Conservation (phyloP, 2,329 filamentous ascomycete species). For the Alternaria angustiovoidea region DNA sequence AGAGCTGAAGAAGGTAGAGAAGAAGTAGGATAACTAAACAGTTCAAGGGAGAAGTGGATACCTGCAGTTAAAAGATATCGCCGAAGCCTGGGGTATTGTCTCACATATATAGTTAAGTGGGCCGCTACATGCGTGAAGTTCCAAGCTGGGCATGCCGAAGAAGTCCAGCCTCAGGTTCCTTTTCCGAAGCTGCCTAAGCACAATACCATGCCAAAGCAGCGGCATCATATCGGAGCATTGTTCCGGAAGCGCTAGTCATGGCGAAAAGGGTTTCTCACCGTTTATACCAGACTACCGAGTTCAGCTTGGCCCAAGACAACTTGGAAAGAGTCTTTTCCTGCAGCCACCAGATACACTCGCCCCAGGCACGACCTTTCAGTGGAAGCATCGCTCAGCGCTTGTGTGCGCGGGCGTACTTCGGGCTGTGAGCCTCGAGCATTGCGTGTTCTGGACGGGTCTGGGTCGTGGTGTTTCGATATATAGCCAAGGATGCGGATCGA, state of each 20-base stretch:
- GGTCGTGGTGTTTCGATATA: neutral
- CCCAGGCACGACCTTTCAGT: neutral
- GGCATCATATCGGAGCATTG: neutral
- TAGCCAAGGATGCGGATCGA: slow-evolving; percentile 7
- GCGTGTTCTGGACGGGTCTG: slow-evolving; percentile 2
- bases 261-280: neutral
- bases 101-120: slow-evolving; percentile 5
- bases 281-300: neutral
- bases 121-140: neutral
- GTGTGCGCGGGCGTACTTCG: neutral
- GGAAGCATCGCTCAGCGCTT: neutral
- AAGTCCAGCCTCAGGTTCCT: neutral
- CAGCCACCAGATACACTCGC: slow-evolving; percentile 3
- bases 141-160: neutral
- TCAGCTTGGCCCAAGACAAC: neutral
- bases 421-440: neutral
- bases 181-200: neutral
- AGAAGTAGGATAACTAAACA: neutral
- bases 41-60: neutral
- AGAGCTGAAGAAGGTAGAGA: neutral
- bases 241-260: neutral
- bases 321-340: neutral
- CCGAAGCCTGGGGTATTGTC: neutral
- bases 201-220: neutral
- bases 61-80: neutral